phyloP scores from a whole-genome alignment of 164 flowering plant species.

The Tinospora cordifolia region DNA sequence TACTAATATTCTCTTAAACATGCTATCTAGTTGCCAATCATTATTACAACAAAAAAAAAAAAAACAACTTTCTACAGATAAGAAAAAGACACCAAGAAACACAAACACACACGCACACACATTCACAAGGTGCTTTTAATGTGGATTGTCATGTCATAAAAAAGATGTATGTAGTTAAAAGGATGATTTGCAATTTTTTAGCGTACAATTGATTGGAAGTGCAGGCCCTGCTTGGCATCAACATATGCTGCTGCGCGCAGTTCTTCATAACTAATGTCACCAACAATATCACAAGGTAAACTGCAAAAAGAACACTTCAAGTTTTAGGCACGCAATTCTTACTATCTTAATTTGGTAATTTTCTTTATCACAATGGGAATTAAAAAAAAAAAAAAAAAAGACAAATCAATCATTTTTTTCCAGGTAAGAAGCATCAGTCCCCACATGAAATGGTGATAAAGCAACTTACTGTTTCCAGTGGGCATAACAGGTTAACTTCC shows the following conservation, averaged over 20 bases:
- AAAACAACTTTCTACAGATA: too few relatives aligned
- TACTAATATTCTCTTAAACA: neutral
- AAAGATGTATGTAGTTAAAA: neutral
- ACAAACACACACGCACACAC: neutral
- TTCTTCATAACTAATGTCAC: conserved; percentile 90
- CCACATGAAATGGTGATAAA: neutral
- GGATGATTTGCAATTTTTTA: neutral
- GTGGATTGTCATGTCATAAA: neutral
- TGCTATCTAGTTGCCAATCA: neutral
- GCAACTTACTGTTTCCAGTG: conserved; percentile 49
- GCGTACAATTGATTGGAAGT: conserved; percentile 73
- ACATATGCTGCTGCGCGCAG: conserved; percentile 79
- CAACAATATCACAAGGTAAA: conserved; percentile 74
- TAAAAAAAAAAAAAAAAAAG: neutral
- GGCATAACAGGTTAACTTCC: conserved; percentile 87
- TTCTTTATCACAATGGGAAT: neutral
- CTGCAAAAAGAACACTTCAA: conserved; percentile 28
- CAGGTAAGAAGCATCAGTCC: too few relatives aligned
- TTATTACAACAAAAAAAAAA: too few relatives aligned
- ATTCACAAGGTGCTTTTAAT: neutral
- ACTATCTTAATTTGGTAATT: neutral
- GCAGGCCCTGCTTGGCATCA: conserved; percentile 61
- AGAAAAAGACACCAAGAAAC: too few relatives aligned
- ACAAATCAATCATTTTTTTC: too few relatives aligned
- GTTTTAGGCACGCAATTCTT: neutral